Evolutionary conservation across 768 basidiomycete species (phyloP).

Genomic region (Plicaturopsis crispa): DNA sequence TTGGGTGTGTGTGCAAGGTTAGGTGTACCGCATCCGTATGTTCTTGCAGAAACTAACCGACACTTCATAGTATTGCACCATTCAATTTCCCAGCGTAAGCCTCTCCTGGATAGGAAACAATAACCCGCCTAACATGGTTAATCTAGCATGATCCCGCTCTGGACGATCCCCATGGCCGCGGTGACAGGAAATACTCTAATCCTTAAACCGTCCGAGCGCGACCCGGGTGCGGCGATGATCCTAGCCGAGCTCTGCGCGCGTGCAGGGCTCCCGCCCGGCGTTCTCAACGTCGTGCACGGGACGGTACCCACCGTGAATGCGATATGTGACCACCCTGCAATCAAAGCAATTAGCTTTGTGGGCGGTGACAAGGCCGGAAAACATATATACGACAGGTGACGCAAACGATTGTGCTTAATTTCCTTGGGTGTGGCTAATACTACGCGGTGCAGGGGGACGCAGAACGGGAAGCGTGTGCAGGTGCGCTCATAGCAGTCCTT

Average conservation of each 20-base stretch:
- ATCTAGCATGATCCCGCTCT: constrained; percentile 87
- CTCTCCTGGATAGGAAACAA: neutral
- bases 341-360: constrained; percentile 95
- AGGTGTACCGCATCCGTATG: neutral
- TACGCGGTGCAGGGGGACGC: constrained; percentile 53
- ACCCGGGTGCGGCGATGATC: constrained; percentile 96
- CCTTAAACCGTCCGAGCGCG: constrained; percentile 93
- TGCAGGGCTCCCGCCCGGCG: constrained; percentile 81
- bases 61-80: constrained; percentile 55
- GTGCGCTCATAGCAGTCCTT: constrained; percentile 34
- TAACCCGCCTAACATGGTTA: neutral
- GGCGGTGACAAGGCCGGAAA: constrained; percentile 90
- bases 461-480: constrained; percentile 85
- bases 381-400: constrained; percentile 84
- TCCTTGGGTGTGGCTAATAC: constrained; percentile 3
- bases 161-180: constrained; percentile 88
- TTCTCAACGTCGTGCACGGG: constrained; percentile 90
- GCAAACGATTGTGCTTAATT: constrained; percentile 4
- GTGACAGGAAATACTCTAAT: constrained; percentile 92
- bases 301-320: constrained; percentile 85
- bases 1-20: constrained; percentile 80
- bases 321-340: constrained; percentile 85
- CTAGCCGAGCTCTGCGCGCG: constrained; percentile 91
- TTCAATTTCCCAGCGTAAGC: constrained; percentile 87
- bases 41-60: constrained; percentile 1